Percentiles rank a stretch among this genome's conserved stretches.
phyloP scores from a whole-genome alignment of 2,329 filamentous ascomycete species.

The Neophaeococcomyces mojaviensis region DNA sequence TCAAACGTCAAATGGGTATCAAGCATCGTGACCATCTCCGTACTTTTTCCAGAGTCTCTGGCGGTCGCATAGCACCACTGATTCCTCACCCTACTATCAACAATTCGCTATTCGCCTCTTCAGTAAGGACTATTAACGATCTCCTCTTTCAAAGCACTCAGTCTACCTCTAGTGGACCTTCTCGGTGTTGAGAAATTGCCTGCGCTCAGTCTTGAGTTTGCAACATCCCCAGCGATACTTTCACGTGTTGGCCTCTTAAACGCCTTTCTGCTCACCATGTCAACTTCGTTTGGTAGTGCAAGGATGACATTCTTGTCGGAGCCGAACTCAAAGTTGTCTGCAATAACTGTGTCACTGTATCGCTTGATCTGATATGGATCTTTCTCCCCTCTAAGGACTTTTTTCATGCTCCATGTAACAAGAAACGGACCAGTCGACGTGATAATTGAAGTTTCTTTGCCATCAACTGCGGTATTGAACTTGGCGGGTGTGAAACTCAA shows the following conservation, averaged over 20 bases:
- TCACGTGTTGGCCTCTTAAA: slow-evolving; percentile 85
- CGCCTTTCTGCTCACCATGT: slow-evolving; percentile 85
- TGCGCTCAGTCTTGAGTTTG: slow-evolving; percentile 34
- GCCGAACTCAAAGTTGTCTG: slow-evolving; percentile 96
- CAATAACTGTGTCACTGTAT: slow-evolving; percentile 90
- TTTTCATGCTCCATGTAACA: slow-evolving; percentile 91
- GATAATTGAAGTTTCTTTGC: slow-evolving; percentile 86
- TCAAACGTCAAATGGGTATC: not conserved
- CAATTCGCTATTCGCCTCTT: slow-evolving; percentile 1
- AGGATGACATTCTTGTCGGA: slow-evolving; percentile 98
- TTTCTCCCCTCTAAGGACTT: slow-evolving; percentile 71
- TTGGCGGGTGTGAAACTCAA: slow-evolving; percentile 84
- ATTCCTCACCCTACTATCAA: too few relatives aligned
- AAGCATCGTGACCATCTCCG: not conserved
- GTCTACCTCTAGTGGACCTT: slow-evolving; percentile 44
- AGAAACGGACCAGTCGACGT: slow-evolving; percentile 95
- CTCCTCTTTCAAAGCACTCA: slow-evolving; percentile 59
- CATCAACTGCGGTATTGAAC: slow-evolving; percentile 82
- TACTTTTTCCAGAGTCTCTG: too few relatives aligned
- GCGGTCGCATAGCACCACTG: too few relatives aligned
- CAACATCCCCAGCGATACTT: slow-evolving; percentile 65
- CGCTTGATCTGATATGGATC: slow-evolving; percentile 95
- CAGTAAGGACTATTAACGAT: slow-evolving; percentile 69
- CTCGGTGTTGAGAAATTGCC: slow-evolving; percentile 33
- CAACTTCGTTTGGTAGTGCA: slow-evolving; percentile 91